A percentile compares a stretch with the other conserved stretches of the same genome.
These are phyloP conservation scores for Chytridium lagenaria DNA, from an alignment of 371 early-diverging fungal species.

Conservation along the genomic window DNA sequence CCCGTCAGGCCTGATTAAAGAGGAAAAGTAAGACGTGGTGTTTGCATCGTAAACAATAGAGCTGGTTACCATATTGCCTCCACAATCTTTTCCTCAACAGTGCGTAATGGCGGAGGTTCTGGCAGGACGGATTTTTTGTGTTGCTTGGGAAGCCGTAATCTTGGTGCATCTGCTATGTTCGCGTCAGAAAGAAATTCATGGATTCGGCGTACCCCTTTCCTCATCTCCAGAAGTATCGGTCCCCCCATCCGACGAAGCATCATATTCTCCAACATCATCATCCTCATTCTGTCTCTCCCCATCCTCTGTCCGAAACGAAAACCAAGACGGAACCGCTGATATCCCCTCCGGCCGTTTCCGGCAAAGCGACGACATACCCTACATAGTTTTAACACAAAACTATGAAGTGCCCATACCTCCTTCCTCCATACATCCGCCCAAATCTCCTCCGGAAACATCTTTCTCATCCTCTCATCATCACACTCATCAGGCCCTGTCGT, in stretches of 20 bases:
- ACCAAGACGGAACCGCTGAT: neutral
- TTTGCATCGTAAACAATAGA: neutral
- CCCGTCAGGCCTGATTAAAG: conserved; percentile 7
- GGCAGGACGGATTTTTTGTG: neutral
- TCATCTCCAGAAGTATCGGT: neutral
- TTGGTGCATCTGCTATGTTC: neutral
- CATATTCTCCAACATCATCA: neutral
- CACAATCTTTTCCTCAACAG: conserved; percentile 15
- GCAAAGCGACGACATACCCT: neutral
- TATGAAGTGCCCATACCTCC: no score
- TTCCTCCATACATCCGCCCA: neutral
- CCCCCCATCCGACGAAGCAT: neutral
- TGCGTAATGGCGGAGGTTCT: conserved; percentile 25
- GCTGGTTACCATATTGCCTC: conserved; percentile 19
- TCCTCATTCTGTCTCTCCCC: neutral
- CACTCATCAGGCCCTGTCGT: neutral
- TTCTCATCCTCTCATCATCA: neutral
- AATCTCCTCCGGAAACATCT: conserved; percentile 4
- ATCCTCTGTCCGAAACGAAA: neutral
- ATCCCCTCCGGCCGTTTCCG: neutral
- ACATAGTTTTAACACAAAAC: no score
- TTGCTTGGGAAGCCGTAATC: conserved; percentile 26
- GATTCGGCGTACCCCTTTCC: neutral
- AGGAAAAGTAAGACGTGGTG: neutral
- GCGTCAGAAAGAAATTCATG: neutral